Conservation (phyloP, 2,329 filamentous ascomycete genomes). For the Fonsecaea nubica region DNA sequence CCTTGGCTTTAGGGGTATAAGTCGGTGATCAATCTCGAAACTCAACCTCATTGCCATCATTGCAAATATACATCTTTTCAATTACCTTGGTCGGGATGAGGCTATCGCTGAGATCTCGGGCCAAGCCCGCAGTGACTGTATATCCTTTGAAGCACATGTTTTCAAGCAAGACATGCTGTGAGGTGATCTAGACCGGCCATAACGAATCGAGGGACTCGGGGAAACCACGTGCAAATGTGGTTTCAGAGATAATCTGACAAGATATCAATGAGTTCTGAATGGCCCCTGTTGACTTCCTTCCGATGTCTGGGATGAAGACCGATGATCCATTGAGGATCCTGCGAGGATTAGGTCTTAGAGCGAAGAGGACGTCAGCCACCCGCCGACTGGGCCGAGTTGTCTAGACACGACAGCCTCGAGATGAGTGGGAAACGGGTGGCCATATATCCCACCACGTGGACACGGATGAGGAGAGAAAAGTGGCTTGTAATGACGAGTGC, state of each 20-base stretch:
- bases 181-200: background rate
- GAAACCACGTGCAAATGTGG: conserved; percentile 22
- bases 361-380: background rate
- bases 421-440: background rate
- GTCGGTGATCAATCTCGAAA: conserved; percentile 1
- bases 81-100: background rate
- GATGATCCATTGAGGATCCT: background rate
- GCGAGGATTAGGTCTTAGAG: background rate
- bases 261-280: background rate
- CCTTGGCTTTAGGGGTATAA: background rate
- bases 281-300: conserved; percentile 12
- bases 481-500: background rate
- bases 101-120: conserved; percentile 18
- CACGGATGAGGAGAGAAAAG: background rate
- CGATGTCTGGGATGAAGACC: conserved; percentile 17
- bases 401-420: background rate
- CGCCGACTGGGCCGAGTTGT: conserved; percentile 9
- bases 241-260: background rate
- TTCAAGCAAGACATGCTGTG: background rate
- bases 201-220: conserved; percentile 20
- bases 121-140: conserved; percentile 17
- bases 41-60: background rate
- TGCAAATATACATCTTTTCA: conserved; percentile 11
- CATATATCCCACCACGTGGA: background rate
- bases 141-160: background rate